phyloP scores from a whole-genome alignment of 306 rosid genomes.

The Astragalus membranaceus region DNA sequence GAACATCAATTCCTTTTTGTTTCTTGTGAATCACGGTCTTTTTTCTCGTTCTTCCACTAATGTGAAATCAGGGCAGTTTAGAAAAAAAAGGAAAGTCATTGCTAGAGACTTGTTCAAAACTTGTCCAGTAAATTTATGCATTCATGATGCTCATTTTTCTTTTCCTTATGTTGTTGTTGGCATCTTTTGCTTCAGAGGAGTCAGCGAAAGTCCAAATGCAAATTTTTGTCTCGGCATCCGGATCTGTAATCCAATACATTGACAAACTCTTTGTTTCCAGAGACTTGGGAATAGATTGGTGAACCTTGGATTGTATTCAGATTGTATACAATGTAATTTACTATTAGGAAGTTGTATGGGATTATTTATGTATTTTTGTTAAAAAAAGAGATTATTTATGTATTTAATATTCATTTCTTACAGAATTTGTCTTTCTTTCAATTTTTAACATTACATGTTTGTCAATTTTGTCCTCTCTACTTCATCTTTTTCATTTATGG shows the following conservation, averaged over 20 bases:
- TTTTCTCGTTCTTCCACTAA: background rate
- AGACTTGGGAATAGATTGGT: conserved; percentile 88
- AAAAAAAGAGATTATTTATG: too few relatives aligned
- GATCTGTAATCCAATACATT: conserved; percentile 54
- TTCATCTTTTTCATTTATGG: too few relatives aligned
- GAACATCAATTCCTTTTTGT: background rate
- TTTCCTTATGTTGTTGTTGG: background rate
- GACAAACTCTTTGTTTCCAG: conserved; percentile 73
- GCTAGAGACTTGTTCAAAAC: background rate
- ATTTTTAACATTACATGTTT: background rate
- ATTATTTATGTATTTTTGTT: background rate
- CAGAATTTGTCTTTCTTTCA: conserved; percentile 11
- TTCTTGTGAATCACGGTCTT: background rate
- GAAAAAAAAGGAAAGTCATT: background rate
- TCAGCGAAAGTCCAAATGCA: conserved; percentile 77
- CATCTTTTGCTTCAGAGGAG: conserved; percentile 41
- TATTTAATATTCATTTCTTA: background rate
- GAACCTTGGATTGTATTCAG: conserved; percentile 23
- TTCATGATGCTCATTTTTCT: background rate
- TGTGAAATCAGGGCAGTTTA: background rate
- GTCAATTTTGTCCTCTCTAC: too few relatives aligned
- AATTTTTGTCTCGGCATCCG: conserved; percentile 51
- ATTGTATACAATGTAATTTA: conserved; percentile 17
- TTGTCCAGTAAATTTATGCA: conserved; percentile 7
- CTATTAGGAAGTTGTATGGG: background rate